Conservation (phyloP, 257 asterid species). For the Leonotis leonurus region DNA sequence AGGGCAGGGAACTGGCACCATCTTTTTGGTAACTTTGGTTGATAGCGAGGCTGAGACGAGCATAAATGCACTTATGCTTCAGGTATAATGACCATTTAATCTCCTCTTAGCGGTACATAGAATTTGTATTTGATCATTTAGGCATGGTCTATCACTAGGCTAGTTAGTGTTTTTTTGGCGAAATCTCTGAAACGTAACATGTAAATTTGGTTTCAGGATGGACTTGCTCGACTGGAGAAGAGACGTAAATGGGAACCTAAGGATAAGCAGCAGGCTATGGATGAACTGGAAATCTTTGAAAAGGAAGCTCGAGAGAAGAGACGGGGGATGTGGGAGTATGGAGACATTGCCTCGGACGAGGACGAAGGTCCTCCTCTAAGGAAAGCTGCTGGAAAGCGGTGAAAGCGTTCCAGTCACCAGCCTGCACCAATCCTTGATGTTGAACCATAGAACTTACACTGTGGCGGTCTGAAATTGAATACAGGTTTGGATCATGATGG, state of each 20-base stretch:
- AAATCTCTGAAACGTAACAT: background rate
- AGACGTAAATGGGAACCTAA: slow-evolving; percentile 70
- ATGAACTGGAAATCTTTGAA: slow-evolving; percentile 72
- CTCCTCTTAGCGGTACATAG: too few relatives aligned
- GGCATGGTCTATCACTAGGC: too few relatives aligned
- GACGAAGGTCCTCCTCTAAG: slow-evolving; percentile 69
- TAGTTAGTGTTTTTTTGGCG: too few relatives aligned
- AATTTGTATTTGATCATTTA: too few relatives aligned
- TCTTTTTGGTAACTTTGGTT: slow-evolving; percentile 59
- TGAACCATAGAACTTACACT: too few relatives aligned
- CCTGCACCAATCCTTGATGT: too few relatives aligned
- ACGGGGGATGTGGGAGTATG: slow-evolving; percentile 94
- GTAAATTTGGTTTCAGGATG: slow-evolving; percentile 54
- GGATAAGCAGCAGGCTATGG: slow-evolving; percentile 53
- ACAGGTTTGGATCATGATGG: slow-evolving; percentile 17
- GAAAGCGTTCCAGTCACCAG: slow-evolving; percentile 21
- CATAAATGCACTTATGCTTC: slow-evolving; percentile 74
- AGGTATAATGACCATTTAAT: slow-evolving; percentile 33
- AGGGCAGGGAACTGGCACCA: slow-evolving; percentile 93
- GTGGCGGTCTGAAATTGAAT: too few relatives aligned
- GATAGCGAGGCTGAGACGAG: slow-evolving; percentile 67
- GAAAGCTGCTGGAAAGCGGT: slow-evolving; percentile 82
- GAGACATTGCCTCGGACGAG: slow-evolving; percentile 87
- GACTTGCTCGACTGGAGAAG: slow-evolving; percentile 89
- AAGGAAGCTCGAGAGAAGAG: slow-evolving; percentile 66